Percentiles rank a stretch among this genome's conserved stretches.
phyloP scores from a whole-genome alignment of 805 yeast species.

The Barnettozyma populi region DNA sequence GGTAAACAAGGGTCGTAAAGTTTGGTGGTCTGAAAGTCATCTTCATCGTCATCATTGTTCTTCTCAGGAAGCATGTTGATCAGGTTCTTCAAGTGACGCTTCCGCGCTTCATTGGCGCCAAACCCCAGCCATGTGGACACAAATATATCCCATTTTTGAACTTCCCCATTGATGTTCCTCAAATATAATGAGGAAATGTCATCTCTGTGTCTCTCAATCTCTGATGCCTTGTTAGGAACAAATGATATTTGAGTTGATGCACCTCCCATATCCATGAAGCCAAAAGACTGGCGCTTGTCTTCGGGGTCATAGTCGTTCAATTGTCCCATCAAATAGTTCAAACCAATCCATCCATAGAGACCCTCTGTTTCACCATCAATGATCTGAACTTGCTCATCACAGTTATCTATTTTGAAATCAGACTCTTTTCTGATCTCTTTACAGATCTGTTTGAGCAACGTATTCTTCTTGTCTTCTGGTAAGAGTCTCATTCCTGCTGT shows the following conservation, averaged over 20 bases:
- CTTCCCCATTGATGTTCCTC: constrained; percentile 62
- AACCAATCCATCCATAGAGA: constrained; percentile 89
- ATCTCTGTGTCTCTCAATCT: constrained; percentile 59
- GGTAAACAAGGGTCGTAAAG: constrained; percentile 81
- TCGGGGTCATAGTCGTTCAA: constrained; percentile 42
- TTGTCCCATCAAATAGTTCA: constrained; percentile 75
- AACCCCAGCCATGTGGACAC: constrained; percentile 97
- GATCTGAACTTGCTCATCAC: constrained; percentile 69
- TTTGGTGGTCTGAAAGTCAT: constrained; percentile 32
- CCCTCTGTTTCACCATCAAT: constrained; percentile 97
- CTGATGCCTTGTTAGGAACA: constrained; percentile 64
- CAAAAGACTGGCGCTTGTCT: constrained; percentile 54
- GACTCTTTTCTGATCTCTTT: constrained; percentile 45
- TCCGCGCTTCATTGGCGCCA: constrained; percentile 93
- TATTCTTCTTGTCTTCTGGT: constrained; percentile 44
- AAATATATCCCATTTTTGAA: constrained; percentile 78
- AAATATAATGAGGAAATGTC: constrained; percentile 66
- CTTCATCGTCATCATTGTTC: constrained; percentile 42
- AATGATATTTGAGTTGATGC: constrained; percentile 96
- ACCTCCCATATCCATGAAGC: constrained; percentile 99
- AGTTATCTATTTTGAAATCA: constrained; percentile 46
- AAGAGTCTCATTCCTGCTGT: constrained; percentile 95
- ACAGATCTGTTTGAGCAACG: constrained; percentile 60
- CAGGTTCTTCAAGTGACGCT: constrained; percentile 58
- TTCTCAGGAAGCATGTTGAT: constrained; percentile 45